Percentiles rank a stretch among this genome's conserved stretches.
Conservation (phyloP, 2,329 filamentous ascomycete species). For the Apiospora koreana region DNA sequence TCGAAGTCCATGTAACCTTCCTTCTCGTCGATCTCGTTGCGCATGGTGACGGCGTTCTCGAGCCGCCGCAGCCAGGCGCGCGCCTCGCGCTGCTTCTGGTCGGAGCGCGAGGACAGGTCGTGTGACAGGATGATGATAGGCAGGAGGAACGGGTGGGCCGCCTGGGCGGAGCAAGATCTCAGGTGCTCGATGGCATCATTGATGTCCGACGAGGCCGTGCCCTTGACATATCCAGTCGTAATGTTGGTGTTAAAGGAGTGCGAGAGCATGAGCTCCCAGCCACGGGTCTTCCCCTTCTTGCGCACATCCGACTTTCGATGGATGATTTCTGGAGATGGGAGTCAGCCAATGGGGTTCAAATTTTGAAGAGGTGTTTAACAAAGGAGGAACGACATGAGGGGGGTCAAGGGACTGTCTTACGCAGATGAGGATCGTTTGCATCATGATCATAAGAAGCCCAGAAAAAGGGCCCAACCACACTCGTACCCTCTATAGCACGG, state of each 20-base stretch:
- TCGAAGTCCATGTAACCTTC: conserved; percentile 58
- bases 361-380: not conserved
- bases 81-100: conserved; percentile 63
- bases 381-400: not conserved
- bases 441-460: conserved; percentile 60
- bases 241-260: conserved; percentile 55
- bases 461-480: conserved; percentile 64
- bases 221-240: conserved; percentile 63
- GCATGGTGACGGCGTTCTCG: conserved; percentile 62
- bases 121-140: conserved; percentile 60
- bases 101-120: conserved; percentile 56
- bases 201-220: conserved; percentile 59
- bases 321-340: conserved; percentile 51
- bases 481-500: conserved; percentile 58
- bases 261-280: conserved; percentile 65
- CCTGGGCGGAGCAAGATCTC: conserved; percentile 47
- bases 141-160: conserved; percentile 60
- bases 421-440: conserved; percentile 57
- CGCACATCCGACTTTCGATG: conserved; percentile 68
- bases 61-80: conserved; percentile 62
- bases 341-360: not conserved
- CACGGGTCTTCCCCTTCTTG: conserved; percentile 63
- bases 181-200: conserved; percentile 51
- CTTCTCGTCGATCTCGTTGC: conserved; percentile 58
- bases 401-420: conserved; percentile 39